phyloP scores from a whole-genome alignment of 805 yeast genomes.

The Kurtzmaniella fragi region DNA sequence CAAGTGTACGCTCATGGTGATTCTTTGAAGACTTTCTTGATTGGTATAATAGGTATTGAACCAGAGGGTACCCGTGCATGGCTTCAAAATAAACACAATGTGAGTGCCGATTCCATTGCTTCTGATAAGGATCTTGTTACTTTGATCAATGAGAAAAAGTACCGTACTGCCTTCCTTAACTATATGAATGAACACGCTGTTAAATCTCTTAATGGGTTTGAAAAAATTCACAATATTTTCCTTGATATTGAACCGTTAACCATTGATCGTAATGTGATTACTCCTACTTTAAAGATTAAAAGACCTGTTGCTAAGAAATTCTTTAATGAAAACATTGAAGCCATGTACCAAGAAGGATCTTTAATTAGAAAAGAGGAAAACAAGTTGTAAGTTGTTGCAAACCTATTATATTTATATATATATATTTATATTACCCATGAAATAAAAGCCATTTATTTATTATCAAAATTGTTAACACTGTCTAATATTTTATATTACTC shows the following conservation, averaged over 20 bases:
- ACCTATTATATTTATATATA: not conserved
- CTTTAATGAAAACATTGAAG: slow-evolving; percentile 20
- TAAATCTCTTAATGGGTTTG: slow-evolving; percentile 27
- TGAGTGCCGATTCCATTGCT: slow-evolving; percentile 4
- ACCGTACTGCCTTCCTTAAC: slow-evolving; percentile 16
- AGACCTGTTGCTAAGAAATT: slow-evolving; percentile 31
- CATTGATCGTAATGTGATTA: slow-evolving; percentile 31
- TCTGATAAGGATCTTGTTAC: slow-evolving; percentile 13
- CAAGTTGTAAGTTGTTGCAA: slow-evolving; percentile 15
- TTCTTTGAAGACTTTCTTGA: slow-evolving; percentile 48
- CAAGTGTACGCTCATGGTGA: slow-evolving; percentile 66
- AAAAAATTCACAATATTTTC: slow-evolving; percentile 32
- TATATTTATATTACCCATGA: not conserved
- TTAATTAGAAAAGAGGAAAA: slow-evolving; percentile 11
- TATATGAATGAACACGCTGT: slow-evolving; percentile 20
- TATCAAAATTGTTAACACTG: too few species aligned
- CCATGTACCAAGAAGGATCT: slow-evolving; percentile 34
- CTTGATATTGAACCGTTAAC: slow-evolving; percentile 36
- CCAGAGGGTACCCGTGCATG: slow-evolving; percentile 22
- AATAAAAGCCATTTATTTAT: not conserved
- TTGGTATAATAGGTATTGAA: slow-evolving; percentile 61
- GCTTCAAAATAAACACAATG: slow-evolving; percentile 11
- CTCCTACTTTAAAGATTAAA: slow-evolving; percentile 40
- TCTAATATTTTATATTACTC: not conserved
- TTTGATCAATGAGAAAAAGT: slow-evolving; percentile 17